Conservation (phyloP, 306 rosid genomes). For the Malus fusca region DNA sequence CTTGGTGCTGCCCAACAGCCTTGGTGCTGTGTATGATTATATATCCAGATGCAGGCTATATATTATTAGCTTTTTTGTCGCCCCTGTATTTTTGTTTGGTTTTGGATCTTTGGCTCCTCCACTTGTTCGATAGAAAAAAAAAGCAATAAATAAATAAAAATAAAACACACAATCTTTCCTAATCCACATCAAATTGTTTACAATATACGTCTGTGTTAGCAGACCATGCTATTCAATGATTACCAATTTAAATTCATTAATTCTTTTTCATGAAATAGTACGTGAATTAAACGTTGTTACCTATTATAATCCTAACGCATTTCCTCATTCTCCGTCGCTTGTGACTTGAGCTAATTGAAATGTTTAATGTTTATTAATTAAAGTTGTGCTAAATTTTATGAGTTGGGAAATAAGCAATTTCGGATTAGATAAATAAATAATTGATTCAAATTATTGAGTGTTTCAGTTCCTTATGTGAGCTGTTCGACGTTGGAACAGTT, state of each 20-base stretch:
- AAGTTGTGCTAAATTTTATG: too few relatives aligned
- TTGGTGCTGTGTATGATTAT: conserved; percentile 4
- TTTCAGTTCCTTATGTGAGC: too few relatives aligned
- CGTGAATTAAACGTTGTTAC: too few relatives aligned
- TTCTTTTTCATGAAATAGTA: too few relatives aligned
- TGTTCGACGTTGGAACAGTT: too few relatives aligned
- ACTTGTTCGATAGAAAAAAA: neutral
- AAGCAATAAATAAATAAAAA: neutral
- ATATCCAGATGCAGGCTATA: neutral
- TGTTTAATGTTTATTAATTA: too few relatives aligned
- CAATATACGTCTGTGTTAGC: neutral
- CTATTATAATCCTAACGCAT: too few relatives aligned
- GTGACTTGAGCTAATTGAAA: too few relatives aligned
- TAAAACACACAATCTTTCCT: neutral
- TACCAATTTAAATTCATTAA: neutral
- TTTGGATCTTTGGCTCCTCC: neutral
- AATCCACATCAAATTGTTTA: neutral
- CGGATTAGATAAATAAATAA: too few relatives aligned
- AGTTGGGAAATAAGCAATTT: too few relatives aligned
- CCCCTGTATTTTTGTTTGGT: neutral
- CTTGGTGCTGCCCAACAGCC: conserved; percentile 22
- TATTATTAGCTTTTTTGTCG: neutral
- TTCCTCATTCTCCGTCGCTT: too few relatives aligned
- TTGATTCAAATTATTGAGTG: too few relatives aligned
- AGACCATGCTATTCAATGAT: neutral